phyloP scores from a whole-genome alignment of 2,329 filamentous ascomycete species.

The Phyllosticta citribraziliensis region DNA sequence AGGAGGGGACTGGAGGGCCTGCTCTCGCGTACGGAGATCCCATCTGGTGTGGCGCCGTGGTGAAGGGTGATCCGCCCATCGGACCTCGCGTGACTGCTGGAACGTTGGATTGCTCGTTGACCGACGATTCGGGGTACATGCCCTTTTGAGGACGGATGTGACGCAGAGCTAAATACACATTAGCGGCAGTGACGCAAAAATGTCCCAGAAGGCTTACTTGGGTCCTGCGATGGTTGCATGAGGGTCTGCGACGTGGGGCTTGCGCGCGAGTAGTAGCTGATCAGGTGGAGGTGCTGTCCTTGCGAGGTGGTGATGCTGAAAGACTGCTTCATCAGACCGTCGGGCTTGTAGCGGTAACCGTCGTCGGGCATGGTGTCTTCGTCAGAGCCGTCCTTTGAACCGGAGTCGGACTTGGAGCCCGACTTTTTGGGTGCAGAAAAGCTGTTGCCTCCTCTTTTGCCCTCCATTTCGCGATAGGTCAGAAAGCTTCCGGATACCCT shows the following conservation, averaged over 20 bases:
- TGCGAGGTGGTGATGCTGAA: constrained; percentile 95
- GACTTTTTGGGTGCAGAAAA: constrained; percentile 51
- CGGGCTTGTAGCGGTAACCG: constrained; percentile 57
- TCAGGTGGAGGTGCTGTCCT: constrained; percentile 88
- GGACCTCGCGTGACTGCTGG: constrained; percentile 72
- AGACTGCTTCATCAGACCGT: constrained; percentile 98
- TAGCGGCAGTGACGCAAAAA: background rate
- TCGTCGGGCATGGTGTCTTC: constrained; percentile 56
- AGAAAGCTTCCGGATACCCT: constrained; percentile 94
- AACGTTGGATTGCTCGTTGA: constrained; percentile 72
- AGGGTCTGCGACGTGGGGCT: constrained; percentile 63
- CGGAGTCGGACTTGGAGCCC: constrained; percentile 69
- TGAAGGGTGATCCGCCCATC: constrained; percentile 49
- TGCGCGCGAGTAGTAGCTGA: constrained; percentile 88
- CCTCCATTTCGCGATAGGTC: constrained; percentile 98
- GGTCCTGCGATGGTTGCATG: constrained; percentile 72
- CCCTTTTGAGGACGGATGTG: constrained; percentile 82
- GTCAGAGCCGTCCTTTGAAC: constrained; percentile 71
- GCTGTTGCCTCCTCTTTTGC: constrained; percentile 72
- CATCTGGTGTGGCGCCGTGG: constrained; percentile 47
- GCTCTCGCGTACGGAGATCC: constrained; percentile 37
- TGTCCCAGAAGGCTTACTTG: constrained; percentile 26
- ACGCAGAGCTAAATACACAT: constrained; percentile 43
- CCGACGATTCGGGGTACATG: constrained; percentile 93
- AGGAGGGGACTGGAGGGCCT: constrained; percentile 30